Evolutionary conservation across 1,139 yeast genomes (phyloP).

Genomic region (Nakaseomyces bracarensis): DNA sequence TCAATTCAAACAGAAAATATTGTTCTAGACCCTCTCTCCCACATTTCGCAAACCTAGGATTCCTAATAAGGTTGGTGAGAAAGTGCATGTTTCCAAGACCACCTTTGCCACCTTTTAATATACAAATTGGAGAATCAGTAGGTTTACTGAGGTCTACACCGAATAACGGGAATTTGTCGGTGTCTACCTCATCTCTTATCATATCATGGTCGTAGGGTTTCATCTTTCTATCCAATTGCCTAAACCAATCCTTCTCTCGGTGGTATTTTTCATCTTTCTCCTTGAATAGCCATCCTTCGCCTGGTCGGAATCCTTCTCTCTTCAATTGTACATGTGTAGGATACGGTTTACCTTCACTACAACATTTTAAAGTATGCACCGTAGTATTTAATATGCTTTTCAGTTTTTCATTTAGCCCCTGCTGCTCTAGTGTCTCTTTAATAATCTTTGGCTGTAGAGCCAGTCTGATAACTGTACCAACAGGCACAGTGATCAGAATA

Average conservation of each 20-base stretch:
- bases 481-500: constrained; percentile 74
- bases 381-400: constrained; percentile 17
- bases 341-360: constrained; percentile 14
- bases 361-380: constrained; percentile 21
- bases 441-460: constrained; percentile 61
- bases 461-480: constrained; percentile 84
- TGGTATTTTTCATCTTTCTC: constrained; percentile 68
- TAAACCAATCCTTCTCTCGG: constrained; percentile 54
- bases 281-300: constrained; percentile 83
- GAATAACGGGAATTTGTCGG: constrained; percentile 65
- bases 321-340: constrained; percentile 47
- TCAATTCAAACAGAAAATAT: constrained; percentile 70
- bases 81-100: constrained; percentile 97
- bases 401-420: constrained; percentile 11
- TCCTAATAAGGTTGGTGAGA: constrained; percentile 69
- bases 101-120: constrained; percentile 80
- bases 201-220: constrained; percentile 52
- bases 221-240: constrained; percentile 53
- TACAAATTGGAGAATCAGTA: constrained; percentile 56
- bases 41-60: constrained; percentile 76
- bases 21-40: constrained; percentile 68
- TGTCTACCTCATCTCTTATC: constrained; percentile 49
- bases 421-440: constrained; percentile 23
- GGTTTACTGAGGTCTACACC: constrained; percentile 71
- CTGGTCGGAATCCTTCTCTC: constrained; percentile 50